Evolutionary conservation across 2,329 filamentous ascomycete species (phyloP), one percentile per base, ranked within the genome.

Genomic region (Leptosphaerulina australis): DNA sequence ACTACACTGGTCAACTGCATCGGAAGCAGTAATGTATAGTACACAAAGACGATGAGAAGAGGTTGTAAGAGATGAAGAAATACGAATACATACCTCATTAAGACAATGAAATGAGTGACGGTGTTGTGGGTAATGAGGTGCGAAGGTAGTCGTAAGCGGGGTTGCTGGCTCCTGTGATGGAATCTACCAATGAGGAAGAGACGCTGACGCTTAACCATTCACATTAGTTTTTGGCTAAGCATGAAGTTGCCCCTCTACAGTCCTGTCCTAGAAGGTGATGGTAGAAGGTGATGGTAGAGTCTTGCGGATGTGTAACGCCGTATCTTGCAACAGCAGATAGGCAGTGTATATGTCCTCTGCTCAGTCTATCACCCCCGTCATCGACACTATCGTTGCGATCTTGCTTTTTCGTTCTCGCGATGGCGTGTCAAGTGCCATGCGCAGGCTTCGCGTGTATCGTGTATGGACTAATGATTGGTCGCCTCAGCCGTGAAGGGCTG

Each of bases 21-120:
- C n/a, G 35, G 41, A 38, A 53, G 56, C 50, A 61, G 54, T 67
- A 68, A 64, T 69, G 57, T 68, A 68, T 66, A 66, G 58, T 68
- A 61, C 53, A 58, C 47, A 62, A 49, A 14, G 31, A 53, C 48
- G 31, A 43, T 11, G 52, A 22, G 38, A 30, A 53, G 17, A 17
- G 5, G 30, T 37, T 30, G 15, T 18, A 22, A 44, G 37, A 22
- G 30, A n/a, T 15, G 14, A 37, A 12, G 34, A 15, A 54, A 44
- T 52, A 46, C 26, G 22, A 39, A 24, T 38, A 44, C 38, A 36
- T 47, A 52, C 48, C 40, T 55, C 49, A 44, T 50, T 38, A 50
- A 44, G 37, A 15, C 12, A 18, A 53, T 39, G 38, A 50, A 48
- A 56, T 49, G 34, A 40, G 43, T 55, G 49, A 47, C 44, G 51